A percentile compares a stretch with the other conserved stretches of the same genome.
Conservation (phyloP, 2,329 filamentous ascomycete species). For the Xylaria sp. region DNA sequence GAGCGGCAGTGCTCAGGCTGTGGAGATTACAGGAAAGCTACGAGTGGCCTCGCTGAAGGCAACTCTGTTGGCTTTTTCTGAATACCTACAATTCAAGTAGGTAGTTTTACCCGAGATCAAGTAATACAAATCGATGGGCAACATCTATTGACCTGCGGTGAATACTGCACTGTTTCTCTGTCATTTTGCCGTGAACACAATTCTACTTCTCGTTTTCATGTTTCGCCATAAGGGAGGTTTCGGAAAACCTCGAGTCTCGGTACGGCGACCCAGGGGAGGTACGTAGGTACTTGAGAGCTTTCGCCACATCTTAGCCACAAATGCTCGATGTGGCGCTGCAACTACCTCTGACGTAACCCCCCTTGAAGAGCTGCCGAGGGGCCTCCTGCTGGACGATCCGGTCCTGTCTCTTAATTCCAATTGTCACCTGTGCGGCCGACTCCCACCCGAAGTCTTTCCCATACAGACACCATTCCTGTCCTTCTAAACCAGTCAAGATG, state of each 20-base stretch:
- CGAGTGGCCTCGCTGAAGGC: background rate
- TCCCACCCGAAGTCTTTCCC: too few species aligned
- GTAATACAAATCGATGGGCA: background rate
- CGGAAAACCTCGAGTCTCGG: too few species aligned
- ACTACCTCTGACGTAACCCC: constrained; percentile 33
- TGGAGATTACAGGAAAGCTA: background rate
- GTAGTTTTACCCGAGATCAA: background rate
- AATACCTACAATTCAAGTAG: background rate
- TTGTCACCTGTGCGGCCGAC: background rate
- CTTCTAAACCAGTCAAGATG: constrained; percentile 55
- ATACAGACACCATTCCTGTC: background rate
- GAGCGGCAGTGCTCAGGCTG: background rate
- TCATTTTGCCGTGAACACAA: background rate
- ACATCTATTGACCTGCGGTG: background rate
- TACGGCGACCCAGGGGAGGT: too few species aligned
- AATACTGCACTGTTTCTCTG: background rate
- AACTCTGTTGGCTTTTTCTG: background rate
- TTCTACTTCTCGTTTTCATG: too few species aligned
- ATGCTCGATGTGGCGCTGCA: constrained; percentile 36
- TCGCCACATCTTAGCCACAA: constrained; percentile 39
- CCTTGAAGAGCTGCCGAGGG: background rate
- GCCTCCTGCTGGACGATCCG: constrained; percentile 17
- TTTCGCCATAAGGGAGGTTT: too few species aligned
- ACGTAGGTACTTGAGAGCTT: constrained; percentile 21
- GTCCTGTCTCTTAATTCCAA: background rate